phyloP scores from a whole-genome alignment of 2,329 filamentous ascomycete genomes.

The Pezicula rhizophila region DNA sequence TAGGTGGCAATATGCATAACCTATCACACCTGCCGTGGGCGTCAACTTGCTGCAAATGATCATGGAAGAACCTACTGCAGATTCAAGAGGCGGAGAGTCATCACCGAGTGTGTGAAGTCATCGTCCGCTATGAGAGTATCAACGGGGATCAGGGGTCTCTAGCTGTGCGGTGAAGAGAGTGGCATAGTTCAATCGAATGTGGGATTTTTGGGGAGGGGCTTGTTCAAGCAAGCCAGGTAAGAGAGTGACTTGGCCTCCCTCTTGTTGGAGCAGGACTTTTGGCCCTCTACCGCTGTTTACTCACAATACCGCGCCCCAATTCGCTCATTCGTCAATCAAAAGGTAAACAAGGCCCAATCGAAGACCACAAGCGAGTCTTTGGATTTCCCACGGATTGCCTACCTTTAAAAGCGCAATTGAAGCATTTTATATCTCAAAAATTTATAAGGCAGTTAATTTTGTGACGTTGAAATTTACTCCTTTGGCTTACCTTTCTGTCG shows the following conservation, averaged over 20 bases:
- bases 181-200: not conserved
- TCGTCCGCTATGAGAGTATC: not conserved
- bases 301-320: conserved; percentile 10
- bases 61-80: not conserved
- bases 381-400: not conserved
- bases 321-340: conserved; percentile 6
- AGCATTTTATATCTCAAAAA: not conserved
- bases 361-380: conserved; percentile 16
- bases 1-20: conserved; percentile 1
- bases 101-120: not conserved
- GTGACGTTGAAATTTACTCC: conserved; percentile 5
- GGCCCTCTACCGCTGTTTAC: conserved; percentile 21
- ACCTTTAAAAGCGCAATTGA: not conserved
- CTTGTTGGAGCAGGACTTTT: conserved; percentile 15
- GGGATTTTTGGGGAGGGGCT: conserved; percentile 3
- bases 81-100: not conserved
- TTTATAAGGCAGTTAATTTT: not conserved
- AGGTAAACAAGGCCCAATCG: conserved; percentile 23
- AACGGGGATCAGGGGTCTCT: not conserved
- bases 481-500: conserved; percentile 12
- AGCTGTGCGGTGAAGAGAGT: not conserved
- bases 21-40: not conserved
- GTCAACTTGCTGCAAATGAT: not conserved
- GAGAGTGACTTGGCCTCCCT: conserved; percentile 9
- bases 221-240: conserved; percentile 10